Evolutionary conservation across 139 green algal species (phyloP).

Genomic region (Volvox africanus): DNA sequence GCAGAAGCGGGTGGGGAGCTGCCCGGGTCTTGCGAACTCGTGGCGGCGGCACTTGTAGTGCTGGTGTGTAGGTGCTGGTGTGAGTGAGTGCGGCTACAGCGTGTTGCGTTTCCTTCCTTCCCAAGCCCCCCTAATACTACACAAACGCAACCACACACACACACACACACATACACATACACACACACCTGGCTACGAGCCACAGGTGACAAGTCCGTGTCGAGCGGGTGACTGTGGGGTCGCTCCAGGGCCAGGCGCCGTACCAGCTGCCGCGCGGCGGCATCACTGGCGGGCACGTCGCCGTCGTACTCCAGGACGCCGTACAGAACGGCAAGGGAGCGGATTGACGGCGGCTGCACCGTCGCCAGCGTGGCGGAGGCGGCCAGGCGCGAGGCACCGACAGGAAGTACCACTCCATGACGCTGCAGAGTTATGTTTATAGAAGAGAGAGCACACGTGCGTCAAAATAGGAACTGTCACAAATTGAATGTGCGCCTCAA

Average conservation of each 20-base stretch:
- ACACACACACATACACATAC: too few relatives aligned
- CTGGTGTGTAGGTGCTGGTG: background rate
- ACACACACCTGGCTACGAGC: conserved; percentile 8
- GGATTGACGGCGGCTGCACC: conserved; percentile 16
- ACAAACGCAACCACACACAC: background rate
- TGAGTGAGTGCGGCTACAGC: background rate
- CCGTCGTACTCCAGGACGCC: conserved; percentile 27
- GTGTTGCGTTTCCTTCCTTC: too few relatives aligned
- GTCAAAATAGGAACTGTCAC: too few relatives aligned
- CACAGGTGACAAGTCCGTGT: conserved; percentile 30
- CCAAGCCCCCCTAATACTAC: too few relatives aligned
- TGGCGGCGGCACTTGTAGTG: too few relatives aligned
- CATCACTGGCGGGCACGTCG: background rate
- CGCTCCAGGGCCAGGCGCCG: background rate
- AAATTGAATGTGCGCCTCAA: too few relatives aligned
- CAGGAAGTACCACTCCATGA: background rate
- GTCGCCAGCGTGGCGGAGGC: conserved; percentile 3
- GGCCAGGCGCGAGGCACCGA: background rate
- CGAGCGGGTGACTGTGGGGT: conserved; percentile 2
- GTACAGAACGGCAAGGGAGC: conserved; percentile 21
- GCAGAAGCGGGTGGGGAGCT: too few relatives aligned
- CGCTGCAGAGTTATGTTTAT: background rate
- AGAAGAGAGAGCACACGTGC: too few relatives aligned
- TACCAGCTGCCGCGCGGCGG: conserved; percentile 12
- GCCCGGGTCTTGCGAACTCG: too few relatives aligned